Evolutionary conservation across 805 yeast species (phyloP), one percentile per base, ranked within the genome.

Genomic region (Wickerhamomyces bovis): DNA sequence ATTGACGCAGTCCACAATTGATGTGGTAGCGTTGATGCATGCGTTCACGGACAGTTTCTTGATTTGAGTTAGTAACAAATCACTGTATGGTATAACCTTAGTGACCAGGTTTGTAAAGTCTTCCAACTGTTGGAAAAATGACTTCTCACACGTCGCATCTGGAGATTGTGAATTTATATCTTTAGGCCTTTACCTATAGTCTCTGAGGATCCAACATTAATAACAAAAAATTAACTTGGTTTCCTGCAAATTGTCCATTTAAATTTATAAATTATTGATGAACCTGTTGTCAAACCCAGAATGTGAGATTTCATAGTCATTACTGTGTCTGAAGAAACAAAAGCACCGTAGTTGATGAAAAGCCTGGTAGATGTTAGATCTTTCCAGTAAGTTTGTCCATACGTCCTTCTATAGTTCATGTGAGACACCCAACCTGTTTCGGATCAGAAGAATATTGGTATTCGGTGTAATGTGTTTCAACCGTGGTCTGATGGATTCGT

Each of bases 361-460:
- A 45, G 90, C 97, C 58, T 81, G 85, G 57, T 73, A 81, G 12
- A 90, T 55, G 8, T 68, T 70, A 3, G 97, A 96, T 45, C 80
- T 64, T 0, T 48, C 39, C 0, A 54, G 54, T 1, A 50, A 44
- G 1, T 64, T 57, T 0, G 83, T 80, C 84, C 94, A 86, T 4
- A 80, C 65, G 20, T 66, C 59, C 3, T 69, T 66, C 15, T 70
- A 66, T 30, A 89, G 60, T 38, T 73, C 71, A 11, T 85, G 85
- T 7, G 77, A 68, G 20, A 85, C 81, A 10, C 98, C 98, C 71
- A 89, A 73, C 1, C 99, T 98, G 62, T 94, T 94, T 55, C 94
- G 98, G 7, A 92, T 65, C 20, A 94, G 64, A 35, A 92, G 58
- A 12, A 90, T 66, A 49, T 80, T 83, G 2, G 95, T 78, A 3